phyloP scores from a whole-genome alignment of 1,284 basidiomycete species.

The Somion occarium region DNA sequence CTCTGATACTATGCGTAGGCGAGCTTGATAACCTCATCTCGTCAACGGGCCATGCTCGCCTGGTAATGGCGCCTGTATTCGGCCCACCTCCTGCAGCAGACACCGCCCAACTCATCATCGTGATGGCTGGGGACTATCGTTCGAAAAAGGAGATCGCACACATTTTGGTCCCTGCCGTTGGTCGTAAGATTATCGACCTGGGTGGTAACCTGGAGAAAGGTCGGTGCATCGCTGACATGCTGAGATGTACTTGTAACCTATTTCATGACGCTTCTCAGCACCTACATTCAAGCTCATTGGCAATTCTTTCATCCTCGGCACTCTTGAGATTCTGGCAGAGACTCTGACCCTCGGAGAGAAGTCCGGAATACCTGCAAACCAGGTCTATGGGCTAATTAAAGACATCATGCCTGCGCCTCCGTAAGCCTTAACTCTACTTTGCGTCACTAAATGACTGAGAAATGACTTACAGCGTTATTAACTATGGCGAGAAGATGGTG shows the following conservation, averaged over 20 bases:
- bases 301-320: conserved; percentile 65
- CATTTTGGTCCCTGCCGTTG: conserved; percentile 75
- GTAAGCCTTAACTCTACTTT: conserved; percentile 30
- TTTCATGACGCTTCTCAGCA: conserved; percentile 34
- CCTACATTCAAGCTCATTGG: conserved; percentile 79
- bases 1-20: conserved; percentile 29
- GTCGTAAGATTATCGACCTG: conserved; percentile 69
- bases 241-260: background rate
- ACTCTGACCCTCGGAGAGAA: conserved; percentile 82
- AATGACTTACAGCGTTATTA: conserved; percentile 31
- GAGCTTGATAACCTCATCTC: conserved; percentile 73
- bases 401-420: conserved; percentile 58
- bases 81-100: conserved; percentile 70
- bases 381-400: conserved; percentile 20
- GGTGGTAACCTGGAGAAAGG: conserved; percentile 79
- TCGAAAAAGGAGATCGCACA: conserved; percentile 80
- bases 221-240: conserved; percentile 15
- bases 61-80: conserved; percentile 81
- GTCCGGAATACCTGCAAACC: conserved; percentile 65
- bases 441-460: background rate
- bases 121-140: conserved; percentile 80
- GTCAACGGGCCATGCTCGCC: conserved; percentile 53
- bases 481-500: conserved; percentile 67
- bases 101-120: conserved; percentile 65
- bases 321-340: conserved; percentile 78